Evolutionary conservation across 495 filamentous ascomycete species (phyloP).

Genomic region (Usnea hakonensis): DNA sequence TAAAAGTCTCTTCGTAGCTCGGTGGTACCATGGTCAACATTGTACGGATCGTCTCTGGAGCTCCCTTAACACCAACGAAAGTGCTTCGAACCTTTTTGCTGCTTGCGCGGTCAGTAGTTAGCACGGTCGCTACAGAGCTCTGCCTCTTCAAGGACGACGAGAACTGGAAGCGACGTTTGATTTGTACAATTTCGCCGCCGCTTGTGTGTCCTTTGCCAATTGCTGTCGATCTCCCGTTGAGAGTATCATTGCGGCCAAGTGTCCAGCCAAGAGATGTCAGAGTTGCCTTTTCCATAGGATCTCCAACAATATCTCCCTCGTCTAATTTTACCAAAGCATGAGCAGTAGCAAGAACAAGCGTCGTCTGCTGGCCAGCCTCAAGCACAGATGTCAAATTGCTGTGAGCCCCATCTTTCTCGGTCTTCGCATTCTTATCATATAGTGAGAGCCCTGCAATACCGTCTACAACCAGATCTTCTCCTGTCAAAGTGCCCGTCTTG

Average conservation of each 20-base stretch:
- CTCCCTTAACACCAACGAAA: conserved; percentile 92
- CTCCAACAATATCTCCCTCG: conserved; percentile 93
- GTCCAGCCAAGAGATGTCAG: conserved; percentile 83
- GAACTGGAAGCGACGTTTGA: conserved; percentile 96
- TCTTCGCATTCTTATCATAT: conserved; percentile 55
- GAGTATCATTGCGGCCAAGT: conserved; percentile 76
- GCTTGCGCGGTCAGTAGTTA: conserved; percentile 55
- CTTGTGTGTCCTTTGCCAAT: conserved; percentile 39
- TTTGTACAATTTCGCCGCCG: conserved; percentile 65
- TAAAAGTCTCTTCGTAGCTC: conserved; percentile 96
- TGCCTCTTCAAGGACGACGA: conserved; percentile 94
- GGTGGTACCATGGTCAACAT: conserved; percentile 79
- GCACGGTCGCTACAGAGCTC: conserved; percentile 81
- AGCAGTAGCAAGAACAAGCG: conserved; percentile 87
- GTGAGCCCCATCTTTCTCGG: conserved; percentile 72
- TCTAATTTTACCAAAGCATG: conserved; percentile 94
- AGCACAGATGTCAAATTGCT: conserved; percentile 59
- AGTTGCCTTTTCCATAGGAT: conserved; percentile 98
- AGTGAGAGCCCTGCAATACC: conserved; percentile 86
- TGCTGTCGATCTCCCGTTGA: conserved; percentile 48
- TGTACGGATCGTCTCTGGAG: conserved; percentile 88
- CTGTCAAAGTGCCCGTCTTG: conserved; percentile 95
- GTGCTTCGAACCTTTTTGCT: conserved; percentile 70
- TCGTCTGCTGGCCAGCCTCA: conserved; percentile 67
- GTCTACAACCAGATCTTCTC: conserved; percentile 95